phyloP scores from a whole-genome alignment of 2,329 filamentous ascomycete species.

The Epichloe coenophiala region DNA sequence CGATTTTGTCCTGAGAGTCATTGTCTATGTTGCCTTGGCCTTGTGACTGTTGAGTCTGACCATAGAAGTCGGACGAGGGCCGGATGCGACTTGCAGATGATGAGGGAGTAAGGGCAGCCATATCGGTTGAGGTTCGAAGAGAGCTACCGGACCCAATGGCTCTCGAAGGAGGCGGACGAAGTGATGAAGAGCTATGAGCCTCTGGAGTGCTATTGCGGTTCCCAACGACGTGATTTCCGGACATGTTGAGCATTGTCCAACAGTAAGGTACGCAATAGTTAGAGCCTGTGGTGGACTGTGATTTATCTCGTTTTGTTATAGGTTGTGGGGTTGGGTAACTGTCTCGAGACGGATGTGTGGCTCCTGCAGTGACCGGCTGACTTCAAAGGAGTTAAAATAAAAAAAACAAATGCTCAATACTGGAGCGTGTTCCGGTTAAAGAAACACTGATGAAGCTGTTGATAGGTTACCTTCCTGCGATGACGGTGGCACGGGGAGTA shows the following conservation, averaged over 20 bases:
- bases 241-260: constrained; percentile 43
- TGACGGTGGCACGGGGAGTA: neutral
- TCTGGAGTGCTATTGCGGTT: constrained; percentile 98
- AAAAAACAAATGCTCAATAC: neutral
- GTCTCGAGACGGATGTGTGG: constrained; percentile 19
- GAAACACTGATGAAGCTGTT: constrained; percentile 6
- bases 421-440: constrained; percentile 18
- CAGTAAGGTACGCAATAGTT: neutral
- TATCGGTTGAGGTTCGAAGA: constrained; percentile 89
- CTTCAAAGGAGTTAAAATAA: constrained; percentile 53
- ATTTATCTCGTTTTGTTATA: neutral
- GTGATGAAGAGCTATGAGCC: constrained; percentile 64
- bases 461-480: neutral
- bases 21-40: constrained; percentile 54
- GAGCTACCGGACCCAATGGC: constrained; percentile 68
- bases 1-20: constrained; percentile 82
- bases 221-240: constrained; percentile 54
- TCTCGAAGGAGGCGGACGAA: constrained; percentile 71
- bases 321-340: constrained; percentile 5
- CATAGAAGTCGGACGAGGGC: constrained; percentile 90
- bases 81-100: constrained; percentile 67
- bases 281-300: neutral
- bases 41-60: constrained; percentile 55
- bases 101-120: constrained; percentile 65
- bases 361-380: constrained; percentile 77